These are phyloP conservation scores for Trichophyton schoenleinii DNA, from an alignment of 2,329 filamentous ascomycete species.

Conservation along the genomic window DNA sequence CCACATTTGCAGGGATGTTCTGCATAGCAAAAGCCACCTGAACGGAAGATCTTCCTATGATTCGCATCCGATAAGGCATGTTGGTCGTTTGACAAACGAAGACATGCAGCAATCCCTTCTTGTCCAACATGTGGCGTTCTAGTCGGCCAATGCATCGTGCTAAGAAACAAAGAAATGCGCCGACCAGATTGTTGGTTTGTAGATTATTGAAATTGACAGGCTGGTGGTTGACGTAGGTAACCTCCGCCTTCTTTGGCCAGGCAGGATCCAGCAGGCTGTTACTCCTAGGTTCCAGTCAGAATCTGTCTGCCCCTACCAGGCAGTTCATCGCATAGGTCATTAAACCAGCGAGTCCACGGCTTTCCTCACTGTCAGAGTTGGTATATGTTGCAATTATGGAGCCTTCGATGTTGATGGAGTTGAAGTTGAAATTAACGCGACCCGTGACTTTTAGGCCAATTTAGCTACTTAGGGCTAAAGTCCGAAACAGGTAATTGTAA, in stretches of 20 bases:
- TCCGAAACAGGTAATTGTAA: not conserved
- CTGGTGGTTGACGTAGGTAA: not conserved
- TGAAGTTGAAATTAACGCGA: not conserved
- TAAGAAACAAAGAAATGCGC: not conserved
- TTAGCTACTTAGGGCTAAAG: not conserved
- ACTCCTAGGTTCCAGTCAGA: not conserved
- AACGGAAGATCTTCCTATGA: not conserved
- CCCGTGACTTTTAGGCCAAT: too few relatives aligned
- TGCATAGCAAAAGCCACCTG: not conserved
- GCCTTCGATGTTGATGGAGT: not conserved
- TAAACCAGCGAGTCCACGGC: not conserved
- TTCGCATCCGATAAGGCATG: not conserved
- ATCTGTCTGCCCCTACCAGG: not conserved
- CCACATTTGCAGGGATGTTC: not conserved
- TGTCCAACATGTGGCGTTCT: constrained; percentile 2
- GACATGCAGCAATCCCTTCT: not conserved
- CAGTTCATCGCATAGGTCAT: not conserved
- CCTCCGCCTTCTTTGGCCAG: not conserved
- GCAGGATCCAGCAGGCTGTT: not conserved
- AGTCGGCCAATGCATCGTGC: not conserved
- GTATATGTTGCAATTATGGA: not conserved
- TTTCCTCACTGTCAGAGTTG: not conserved
- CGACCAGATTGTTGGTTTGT: not conserved
- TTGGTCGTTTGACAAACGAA: not conserved
- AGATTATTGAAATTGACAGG: not conserved